Percentiles rank a stretch among this genome's conserved stretches.
phyloP scores from a whole-genome alignment of 495 filamentous ascomycete genomes.

The Paragyromitra xinjiangensis region DNA sequence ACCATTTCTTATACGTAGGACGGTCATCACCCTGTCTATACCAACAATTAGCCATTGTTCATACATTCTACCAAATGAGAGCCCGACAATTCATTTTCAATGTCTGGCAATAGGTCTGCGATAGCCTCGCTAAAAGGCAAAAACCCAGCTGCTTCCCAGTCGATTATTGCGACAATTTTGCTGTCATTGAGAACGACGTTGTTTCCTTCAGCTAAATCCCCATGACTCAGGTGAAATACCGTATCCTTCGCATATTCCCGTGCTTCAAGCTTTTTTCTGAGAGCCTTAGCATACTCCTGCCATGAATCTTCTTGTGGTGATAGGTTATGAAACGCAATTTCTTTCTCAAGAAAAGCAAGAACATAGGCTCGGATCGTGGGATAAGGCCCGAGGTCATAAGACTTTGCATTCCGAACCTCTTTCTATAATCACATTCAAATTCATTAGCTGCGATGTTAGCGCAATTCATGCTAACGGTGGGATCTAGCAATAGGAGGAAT shows the following conservation, averaged over 20 bases:
- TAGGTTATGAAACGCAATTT: not conserved
- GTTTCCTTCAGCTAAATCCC: conserved; percentile 19
- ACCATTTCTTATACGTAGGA: not conserved
- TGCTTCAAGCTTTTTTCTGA: not conserved
- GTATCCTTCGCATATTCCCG: not conserved
- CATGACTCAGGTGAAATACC: conserved; percentile 18
- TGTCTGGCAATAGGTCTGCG: not conserved
- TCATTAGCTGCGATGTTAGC: not conserved
- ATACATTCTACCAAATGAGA: not conserved
- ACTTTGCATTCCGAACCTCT: not conserved
- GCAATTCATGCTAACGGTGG: not conserved
- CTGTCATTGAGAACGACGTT: conserved; percentile 10
- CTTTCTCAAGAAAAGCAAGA: conserved; percentile 1
- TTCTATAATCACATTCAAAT: not conserved
- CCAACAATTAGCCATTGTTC: not conserved
- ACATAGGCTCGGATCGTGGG: not conserved
- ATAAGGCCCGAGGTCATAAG: conserved; percentile 9
- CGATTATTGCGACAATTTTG: conserved; percentile 31
- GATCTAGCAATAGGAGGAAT: not conserved
- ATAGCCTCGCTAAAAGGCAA: conserved; percentile 29
- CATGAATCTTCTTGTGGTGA: not conserved
- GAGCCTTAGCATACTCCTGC: not conserved
- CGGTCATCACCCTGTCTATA: not conserved
- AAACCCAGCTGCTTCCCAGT: conserved; percentile 38
- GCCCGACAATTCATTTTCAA: not conserved